These are phyloP conservation scores for Leptosphaerulina australis DNA, from an alignment of 2,329 filamentous ascomycete genomes.

Conservation along the genomic window DNA sequence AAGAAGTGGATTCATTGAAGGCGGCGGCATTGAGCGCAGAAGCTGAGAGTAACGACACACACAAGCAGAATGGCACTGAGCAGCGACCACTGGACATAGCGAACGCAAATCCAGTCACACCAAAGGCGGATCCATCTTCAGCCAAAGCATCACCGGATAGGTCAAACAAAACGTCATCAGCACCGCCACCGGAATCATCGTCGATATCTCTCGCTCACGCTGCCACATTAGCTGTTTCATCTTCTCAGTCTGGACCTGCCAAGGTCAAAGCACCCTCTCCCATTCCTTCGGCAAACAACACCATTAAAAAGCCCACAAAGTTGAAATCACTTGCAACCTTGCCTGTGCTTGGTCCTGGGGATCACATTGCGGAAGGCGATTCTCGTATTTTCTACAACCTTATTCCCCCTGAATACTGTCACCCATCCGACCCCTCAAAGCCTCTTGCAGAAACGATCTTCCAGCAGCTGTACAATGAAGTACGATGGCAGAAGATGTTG, in stretches of 20 bases:
- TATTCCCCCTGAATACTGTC: constrained; percentile 56
- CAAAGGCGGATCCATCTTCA: neutral
- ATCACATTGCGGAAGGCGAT: constrained; percentile 77
- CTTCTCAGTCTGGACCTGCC: neutral
- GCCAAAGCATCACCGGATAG: neutral
- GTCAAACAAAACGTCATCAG: neutral
- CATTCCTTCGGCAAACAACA: neutral
- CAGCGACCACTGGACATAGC: neutral
- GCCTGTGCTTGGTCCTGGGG: constrained; percentile 54
- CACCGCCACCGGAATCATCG: neutral
- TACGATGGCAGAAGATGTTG: constrained; percentile 89
- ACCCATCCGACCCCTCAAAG: constrained; percentile 37
- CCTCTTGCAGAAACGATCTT: constrained; percentile 67
- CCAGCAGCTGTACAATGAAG: constrained; percentile 71
- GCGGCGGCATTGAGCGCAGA: neutral
- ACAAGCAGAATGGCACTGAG: neutral
- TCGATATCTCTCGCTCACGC: neutral
- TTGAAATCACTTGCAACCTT: constrained; percentile 48
- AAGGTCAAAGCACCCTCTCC: neutral
- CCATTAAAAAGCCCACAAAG: constrained; percentile 35
- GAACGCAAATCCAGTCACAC: neutral
- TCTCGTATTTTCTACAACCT: constrained; percentile 75
- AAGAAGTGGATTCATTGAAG: neutral
- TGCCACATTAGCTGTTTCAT: neutral
- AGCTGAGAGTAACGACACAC: neutral